Base-by-base conservation (phyloP, 768 basidiomycete genomes). In the Pisolithus microcarpus region DNA sequence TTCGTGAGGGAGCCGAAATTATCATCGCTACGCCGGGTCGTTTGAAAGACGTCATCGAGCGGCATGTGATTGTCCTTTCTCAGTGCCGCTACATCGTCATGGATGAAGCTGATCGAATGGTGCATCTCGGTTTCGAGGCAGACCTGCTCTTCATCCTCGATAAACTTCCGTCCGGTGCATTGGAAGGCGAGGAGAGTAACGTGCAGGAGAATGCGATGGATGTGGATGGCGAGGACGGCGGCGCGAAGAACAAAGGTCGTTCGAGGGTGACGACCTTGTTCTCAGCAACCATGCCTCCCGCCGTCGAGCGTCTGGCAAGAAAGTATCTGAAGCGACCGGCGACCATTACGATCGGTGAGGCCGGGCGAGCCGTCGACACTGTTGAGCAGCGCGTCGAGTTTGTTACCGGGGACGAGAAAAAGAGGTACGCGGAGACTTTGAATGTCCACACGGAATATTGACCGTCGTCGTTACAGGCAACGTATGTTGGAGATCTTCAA, bases 61-160 rank as follows among this genome's bases (percentile, higher is more conserved):
- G 93, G 19, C 90, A 88, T 66, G 91, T 98, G 43, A 77, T 99
- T 39, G 96, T 99, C n/a, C 78, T 99, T 40, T 87, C 89, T 7
- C 96, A 99, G 68, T 98, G 96, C 68, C 91, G 91, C 2, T 98
- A 99, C 64, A 85, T 99, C 52, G 95, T 99, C 58, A 96, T 99
- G 96, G 96, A 99, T 67, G 96, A 99, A 75, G 96, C 96, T 15
- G 96, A 99, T 67, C 82, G 96, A 46, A 98, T 99, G 96, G 94
- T 99, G 54, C 85, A 94, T 62, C 82, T 98, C 28, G 96, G 96
- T 15, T 99, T 99, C 65, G 96, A 99, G 68, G 81, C 79, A 15
- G 94, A 96, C 65, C 71, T 99, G 43, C 91, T 87, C 23, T 96
- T 91, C 67, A 98, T 99, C 60, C 72, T 99, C 54, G 95, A 98